These are phyloP conservation scores for Aspergillus pseudoviridinutans DNA, from an alignment of 2,329 filamentous ascomycete species.

Conservation along the genomic window DNA sequence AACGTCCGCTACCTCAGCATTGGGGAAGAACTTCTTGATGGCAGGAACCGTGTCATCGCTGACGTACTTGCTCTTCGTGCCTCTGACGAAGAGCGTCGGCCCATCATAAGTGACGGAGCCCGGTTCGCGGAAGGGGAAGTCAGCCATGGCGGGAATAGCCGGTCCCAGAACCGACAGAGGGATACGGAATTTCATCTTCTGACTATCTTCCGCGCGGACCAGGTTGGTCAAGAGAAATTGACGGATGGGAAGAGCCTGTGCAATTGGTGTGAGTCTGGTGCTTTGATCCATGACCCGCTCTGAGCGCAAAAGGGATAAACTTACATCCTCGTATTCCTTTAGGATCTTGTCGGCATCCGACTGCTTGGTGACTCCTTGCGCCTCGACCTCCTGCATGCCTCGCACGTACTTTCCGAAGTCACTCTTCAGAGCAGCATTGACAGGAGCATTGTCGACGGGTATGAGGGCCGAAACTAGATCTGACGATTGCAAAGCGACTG, in stretches of 20 bases:
- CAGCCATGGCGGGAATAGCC: slow-evolving; percentile 70
- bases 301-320: slow-evolving; percentile 13
- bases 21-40: slow-evolving; percentile 41
- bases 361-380: slow-evolving; percentile 62
- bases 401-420: slow-evolving; percentile 77
- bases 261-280: neutral
- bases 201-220: slow-evolving; percentile 50
- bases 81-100: slow-evolving; percentile 69
- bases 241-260: slow-evolving; percentile 66
- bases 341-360: slow-evolving; percentile 79
- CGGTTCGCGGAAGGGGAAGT: slow-evolving; percentile 81
- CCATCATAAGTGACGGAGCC: slow-evolving; percentile 66
- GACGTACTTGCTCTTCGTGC: slow-evolving; percentile 40
- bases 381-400: slow-evolving; percentile 79
- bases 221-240: slow-evolving; percentile 92
- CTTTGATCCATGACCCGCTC: neutral
- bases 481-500: slow-evolving; percentile 69
- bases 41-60: slow-evolving; percentile 36
- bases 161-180: slow-evolving; percentile 68
- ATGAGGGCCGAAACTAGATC: slow-evolving; percentile 66
- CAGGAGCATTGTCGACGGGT: slow-evolving; percentile 86
- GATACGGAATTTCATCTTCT: slow-evolving; percentile 69
- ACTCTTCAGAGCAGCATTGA: slow-evolving; percentile 69
- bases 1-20: slow-evolving; percentile 36
- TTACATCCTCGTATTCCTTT: slow-evolving; percentile 65